A percentile compares a stretch with the other conserved stretches of the same genome.
These are phyloP conservation scores for Paraphaeosphaeria minitans DNA, from an alignment of 2,329 filamentous ascomycete genomes.

Conservation along the genomic window DNA sequence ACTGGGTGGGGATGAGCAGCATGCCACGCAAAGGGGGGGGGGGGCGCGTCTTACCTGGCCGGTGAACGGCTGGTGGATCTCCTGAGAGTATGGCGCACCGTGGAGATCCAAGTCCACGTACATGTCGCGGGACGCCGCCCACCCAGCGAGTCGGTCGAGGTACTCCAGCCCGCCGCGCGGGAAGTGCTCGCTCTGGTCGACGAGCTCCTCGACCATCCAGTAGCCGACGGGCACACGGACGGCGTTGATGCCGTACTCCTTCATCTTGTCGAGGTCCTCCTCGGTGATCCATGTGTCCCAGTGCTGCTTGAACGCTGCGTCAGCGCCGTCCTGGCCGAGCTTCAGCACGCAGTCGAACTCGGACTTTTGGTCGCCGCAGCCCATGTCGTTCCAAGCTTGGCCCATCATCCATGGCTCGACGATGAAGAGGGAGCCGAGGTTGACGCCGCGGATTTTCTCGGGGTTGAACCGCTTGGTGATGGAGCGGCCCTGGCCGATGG, in stretches of 20 bases:
- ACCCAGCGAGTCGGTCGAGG: conserved; percentile 54
- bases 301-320: conserved; percentile 56
- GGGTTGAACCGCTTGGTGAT: conserved; percentile 17
- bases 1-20: conserved; percentile 24
- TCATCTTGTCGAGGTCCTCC: conserved; percentile 57
- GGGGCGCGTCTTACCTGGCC: conserved; percentile 41
- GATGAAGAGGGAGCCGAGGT: conserved; percentile 59
- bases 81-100: conserved; percentile 58
- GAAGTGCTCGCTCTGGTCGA: conserved; percentile 59
- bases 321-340: conserved; percentile 54
- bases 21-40: not conserved
- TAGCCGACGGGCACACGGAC: conserved; percentile 62
- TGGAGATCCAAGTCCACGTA: conserved; percentile 63
- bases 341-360: conserved; percentile 61
- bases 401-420: conserved; percentile 61
- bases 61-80: conserved; percentile 54
- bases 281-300: conserved; percentile 59
- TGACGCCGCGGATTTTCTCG: conserved; percentile 58
- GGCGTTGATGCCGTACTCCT: conserved; percentile 58
- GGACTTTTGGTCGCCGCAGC: conserved; percentile 53
- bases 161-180: conserved; percentile 56
- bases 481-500: conserved; percentile 21
- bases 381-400: conserved; percentile 55
- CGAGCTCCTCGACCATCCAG: conserved; percentile 59
- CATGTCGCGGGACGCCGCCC: conserved; percentile 56